Conservation (phyloP, 2,329 filamentous ascomycete species). For the Lomentospora prolificans region DNA sequence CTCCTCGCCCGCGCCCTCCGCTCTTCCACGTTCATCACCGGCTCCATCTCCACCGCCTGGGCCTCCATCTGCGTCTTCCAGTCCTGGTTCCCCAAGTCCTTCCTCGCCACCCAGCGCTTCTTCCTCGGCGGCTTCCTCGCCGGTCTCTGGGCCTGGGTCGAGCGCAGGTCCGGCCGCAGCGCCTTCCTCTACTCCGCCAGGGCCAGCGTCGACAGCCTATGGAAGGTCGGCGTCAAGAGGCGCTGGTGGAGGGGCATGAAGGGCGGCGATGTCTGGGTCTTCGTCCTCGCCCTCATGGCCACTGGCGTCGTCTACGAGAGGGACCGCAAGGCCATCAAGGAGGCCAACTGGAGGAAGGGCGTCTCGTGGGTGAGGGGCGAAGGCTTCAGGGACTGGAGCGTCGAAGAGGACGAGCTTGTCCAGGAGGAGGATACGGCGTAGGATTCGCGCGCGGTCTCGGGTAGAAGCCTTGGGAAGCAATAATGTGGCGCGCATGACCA, state of each 20-base stretch:
- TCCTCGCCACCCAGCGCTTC: conserved; percentile 76
- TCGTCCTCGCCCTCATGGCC: conserved; percentile 68
- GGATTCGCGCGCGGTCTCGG: too few relatives aligned
- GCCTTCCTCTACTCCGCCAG: conserved; percentile 73
- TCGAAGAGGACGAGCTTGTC: conserved; percentile 40
- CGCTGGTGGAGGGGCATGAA: conserved; percentile 77
- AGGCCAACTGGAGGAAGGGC: conserved; percentile 58
- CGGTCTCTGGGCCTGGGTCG: conserved; percentile 76
- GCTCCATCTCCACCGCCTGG: conserved; percentile 80
- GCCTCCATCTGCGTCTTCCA: conserved; percentile 86
- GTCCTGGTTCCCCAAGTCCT: conserved; percentile 59
- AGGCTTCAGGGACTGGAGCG: conserved; percentile 60
- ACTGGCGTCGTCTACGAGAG: conserved; percentile 70
- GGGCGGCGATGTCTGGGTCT: conserved; percentile 76
- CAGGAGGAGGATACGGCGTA: conserved; percentile 16
- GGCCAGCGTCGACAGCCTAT: conserved; percentile 70
- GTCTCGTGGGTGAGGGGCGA: conserved; percentile 67
- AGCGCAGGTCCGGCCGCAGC: conserved; percentile 51
- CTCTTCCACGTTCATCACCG: conserved; percentile 64
- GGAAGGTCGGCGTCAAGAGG: conserved; percentile 89
- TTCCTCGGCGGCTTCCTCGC: conserved; percentile 81
- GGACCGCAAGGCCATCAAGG: conserved; percentile 57
- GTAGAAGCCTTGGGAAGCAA: not conserved
- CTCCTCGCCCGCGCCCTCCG: conserved; percentile 62
- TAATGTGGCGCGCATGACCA: too few relatives aligned